Evolutionary conservation across 441 rosid genomes (phyloP), one percentile per base, ranked within the genome.

Genomic region (Euphorbia corollata): DNA sequence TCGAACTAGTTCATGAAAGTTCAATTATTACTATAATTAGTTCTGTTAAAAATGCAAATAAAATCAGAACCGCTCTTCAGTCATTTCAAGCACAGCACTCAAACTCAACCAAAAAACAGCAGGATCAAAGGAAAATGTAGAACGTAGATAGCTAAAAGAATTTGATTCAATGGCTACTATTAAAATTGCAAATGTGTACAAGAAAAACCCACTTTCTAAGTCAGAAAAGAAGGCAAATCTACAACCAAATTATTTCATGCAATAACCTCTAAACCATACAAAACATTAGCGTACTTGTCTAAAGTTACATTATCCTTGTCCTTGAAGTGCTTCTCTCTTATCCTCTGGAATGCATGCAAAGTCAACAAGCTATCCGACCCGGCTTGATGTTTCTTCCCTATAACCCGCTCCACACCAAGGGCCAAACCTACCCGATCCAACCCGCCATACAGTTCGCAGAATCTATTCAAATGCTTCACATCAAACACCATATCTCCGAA

Each of bases 311-410:
- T 80, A 2, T 65, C 59, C 10, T 54, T 39, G 23, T 64, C 47
- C 15, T 50, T 60, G 23, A 84, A 79, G 64, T 82, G 79, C 71
- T 39, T 66, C 65, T 77, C 80, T 67, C 65, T 82, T 2, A 85
- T 79, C 76, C 65, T 80, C 66, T 62, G 60, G 74, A 79, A 87
- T 5, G 84, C 87, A 18, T 84, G 86, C 60, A 87, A 64, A 11
- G 92, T 85, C 71, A 82, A 64, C 74, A 87, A 73, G 72, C 92
- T 85, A 74, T 87, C 92, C 0, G 90, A 87, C 11, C 92, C 87
- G 0, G 90, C 88, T 65, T 85, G 92, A 65, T 87, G 92, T 36
- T 86, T 79, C 81, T 79, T 81, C 65, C 92, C 92, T 1, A 73
- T 61, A 4, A 74, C 71, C 59, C 90, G 77, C 43, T 80, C 70